These are phyloP conservation scores for Leccinum angustisporum DNA, from an alignment of 1,284 basidiomycete genomes.

Conservation along the genomic window DNA sequence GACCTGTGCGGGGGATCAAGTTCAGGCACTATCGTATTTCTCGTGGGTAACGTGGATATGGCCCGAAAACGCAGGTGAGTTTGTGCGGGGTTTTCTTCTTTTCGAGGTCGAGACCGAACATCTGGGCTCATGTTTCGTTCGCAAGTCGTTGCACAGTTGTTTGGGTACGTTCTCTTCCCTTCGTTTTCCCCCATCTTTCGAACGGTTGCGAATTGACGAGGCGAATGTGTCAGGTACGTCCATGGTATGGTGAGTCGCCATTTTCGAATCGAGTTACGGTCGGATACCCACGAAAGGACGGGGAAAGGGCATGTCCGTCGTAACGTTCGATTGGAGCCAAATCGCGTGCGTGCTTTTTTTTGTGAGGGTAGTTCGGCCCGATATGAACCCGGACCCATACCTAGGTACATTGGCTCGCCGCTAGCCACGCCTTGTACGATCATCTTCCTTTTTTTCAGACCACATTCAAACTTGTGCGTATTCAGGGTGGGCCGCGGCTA, in stretches of 20 bases:
- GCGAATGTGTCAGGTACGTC: slow-evolving; percentile 29
- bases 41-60: slow-evolving; percentile 63
- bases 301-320: slow-evolving; percentile 41
- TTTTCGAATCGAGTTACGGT: background rate
- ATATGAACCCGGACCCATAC: background rate
- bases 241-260: slow-evolving; percentile 37
- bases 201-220: slow-evolving; percentile 5
- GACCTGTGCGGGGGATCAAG: slow-evolving; percentile 11
- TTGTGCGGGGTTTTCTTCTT: background rate
- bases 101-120: background rate
- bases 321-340: slow-evolving; percentile 55
- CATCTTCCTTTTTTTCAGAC: background rate
- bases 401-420: slow-evolving; percentile 47
- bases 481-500: slow-evolving; percentile 55
- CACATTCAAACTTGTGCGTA: background rate
- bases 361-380: too few species aligned
- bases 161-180: slow-evolving; percentile 34
- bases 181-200: background rate
- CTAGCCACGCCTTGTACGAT: slow-evolving; percentile 33
- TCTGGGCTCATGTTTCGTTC: background rate
- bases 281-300: slow-evolving; percentile 1
- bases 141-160: slow-evolving; percentile 37
- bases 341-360: slow-evolving; percentile 36
- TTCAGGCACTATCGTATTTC: slow-evolving; percentile 49
- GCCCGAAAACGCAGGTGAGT: slow-evolving; percentile 40